These are phyloP conservation scores for Claviceps sp. DNA, from an alignment of 2,329 filamentous ascomycete species.

Conservation along the genomic window DNA sequence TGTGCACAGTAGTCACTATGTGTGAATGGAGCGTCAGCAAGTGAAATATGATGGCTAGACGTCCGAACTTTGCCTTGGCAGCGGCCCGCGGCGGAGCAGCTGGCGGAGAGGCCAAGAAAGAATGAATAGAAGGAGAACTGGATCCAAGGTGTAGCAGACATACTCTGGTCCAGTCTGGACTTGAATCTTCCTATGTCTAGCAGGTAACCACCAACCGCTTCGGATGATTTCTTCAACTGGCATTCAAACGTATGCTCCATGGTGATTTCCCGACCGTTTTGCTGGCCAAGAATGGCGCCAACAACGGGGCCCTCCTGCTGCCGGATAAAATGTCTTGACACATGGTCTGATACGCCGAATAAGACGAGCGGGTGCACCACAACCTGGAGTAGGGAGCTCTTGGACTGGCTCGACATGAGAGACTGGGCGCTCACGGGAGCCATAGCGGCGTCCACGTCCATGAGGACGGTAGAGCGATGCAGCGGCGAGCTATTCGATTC, in stretches of 20 bases:
- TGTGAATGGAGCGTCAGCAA: neutral
- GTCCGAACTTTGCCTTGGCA: neutral
- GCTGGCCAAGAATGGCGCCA: slow-evolving; percentile 80
- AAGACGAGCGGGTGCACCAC: slow-evolving; percentile 88
- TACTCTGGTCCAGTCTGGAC: slow-evolving; percentile 73
- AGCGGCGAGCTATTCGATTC: neutral
- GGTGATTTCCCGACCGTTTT: slow-evolving; percentile 79
- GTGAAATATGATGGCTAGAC: too few species aligned
- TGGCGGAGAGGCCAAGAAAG: neutral
- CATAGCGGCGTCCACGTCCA: neutral
- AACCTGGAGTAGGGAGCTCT: slow-evolving; percentile 61
- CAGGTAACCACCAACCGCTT: slow-evolving; percentile 41
- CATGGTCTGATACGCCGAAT: slow-evolving; percentile 92
- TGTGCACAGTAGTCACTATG: slow-evolving; percentile 78
- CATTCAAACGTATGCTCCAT: slow-evolving; percentile 90
- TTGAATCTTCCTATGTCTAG: slow-evolving; percentile 62
- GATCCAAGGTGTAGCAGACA: slow-evolving; percentile 15
- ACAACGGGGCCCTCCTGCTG: slow-evolving; percentile 62
- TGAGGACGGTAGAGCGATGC: neutral
- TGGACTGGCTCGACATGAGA: slow-evolving; percentile 48
- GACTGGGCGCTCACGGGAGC: slow-evolving; percentile 30
- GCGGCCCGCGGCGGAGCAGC: neutral
- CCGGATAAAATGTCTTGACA: slow-evolving; percentile 78
- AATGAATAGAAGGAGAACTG: neutral
- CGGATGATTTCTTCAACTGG: slow-evolving; percentile 33